A percentile compares a stretch with the other conserved stretches of the same genome.
These are phyloP conservation scores for Rhizophora apiculata DNA, from an alignment of 345 rosid species.

Conservation along the genomic window DNA sequence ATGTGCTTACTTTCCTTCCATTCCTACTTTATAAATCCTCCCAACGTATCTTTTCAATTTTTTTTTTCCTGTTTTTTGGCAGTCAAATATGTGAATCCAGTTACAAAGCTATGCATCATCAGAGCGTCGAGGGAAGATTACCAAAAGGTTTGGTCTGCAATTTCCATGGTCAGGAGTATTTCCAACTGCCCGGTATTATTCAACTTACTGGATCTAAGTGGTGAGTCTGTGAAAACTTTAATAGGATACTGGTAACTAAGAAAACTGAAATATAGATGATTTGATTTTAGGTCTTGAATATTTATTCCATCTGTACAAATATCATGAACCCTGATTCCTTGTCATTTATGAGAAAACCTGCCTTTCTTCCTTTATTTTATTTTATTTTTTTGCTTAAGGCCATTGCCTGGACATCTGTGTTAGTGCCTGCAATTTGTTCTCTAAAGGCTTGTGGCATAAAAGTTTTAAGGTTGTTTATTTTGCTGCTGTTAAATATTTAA, in stretches of 20 bases:
- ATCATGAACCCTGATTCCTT: background rate
- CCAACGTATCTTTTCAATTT: too few relatives aligned
- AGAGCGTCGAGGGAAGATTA: constrained; percentile 71
- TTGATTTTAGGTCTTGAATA: background rate
- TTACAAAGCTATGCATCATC: constrained; percentile 63
- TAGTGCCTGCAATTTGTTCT: too few relatives aligned
- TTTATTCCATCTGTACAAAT: background rate
- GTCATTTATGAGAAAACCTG: too few relatives aligned
- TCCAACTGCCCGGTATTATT: constrained; percentile 62
- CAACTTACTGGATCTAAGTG: constrained; percentile 67
- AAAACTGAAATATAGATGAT: background rate
- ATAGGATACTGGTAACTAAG: background rate
- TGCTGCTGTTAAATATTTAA: too few relatives aligned
- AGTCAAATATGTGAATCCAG: constrained; percentile 74
- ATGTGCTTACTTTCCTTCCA: background rate
- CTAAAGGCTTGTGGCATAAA: too few relatives aligned
- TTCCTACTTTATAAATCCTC: background rate
- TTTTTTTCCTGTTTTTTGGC: constrained; percentile 2
- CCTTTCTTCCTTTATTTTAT: too few relatives aligned
- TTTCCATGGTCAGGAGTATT: constrained; percentile 60
- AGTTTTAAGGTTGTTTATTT: too few relatives aligned
- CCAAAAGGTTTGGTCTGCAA: constrained; percentile 72
- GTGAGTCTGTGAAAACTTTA: constrained; percentile 31
- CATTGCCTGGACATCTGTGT: too few relatives aligned
- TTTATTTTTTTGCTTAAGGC: too few relatives aligned